Evolutionary conservation across 352 stramenopile species (phyloP), one percentile per base, ranked within the genome.

Genomic region (Phytophthora pinifolia): DNA sequence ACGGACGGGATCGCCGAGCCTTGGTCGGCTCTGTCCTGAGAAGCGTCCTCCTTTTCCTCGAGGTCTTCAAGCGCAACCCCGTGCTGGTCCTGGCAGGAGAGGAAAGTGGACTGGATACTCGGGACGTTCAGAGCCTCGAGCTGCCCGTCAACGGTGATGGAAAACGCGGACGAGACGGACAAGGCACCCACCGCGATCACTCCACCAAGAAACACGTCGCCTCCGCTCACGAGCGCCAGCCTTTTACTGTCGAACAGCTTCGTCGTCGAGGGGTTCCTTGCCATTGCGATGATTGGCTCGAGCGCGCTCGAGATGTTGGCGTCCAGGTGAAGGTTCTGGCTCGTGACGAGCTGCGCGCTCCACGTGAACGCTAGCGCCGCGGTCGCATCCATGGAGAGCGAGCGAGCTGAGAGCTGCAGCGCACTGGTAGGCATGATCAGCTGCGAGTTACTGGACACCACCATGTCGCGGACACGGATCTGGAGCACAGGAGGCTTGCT

Each of bases 311-410:
- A 77, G 22, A 86, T 46, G 33, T 82, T 79, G 6, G 71, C 74
- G 35, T 86, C 74, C 13, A 86, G 37, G 10, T 82, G 69, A 39
- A 89, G 54, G 14, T 68, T 79, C 9, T 76, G 63, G 35, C 55
- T 68, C 17, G 74, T 69, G 27, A 65, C 54, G 14, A 89, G 71
- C 37, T 76, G 65, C 25, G 67, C 69, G 30, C 57, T 76, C 34
- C 63, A 69, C 2, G 65, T 54, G 45, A 87, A 85, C 2, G 63
- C 62, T 6, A 89, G 37, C 8, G 56, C 42, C 20, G 70, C 56
- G 0, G 74, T 82, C 0, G 74, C 67, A 57, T 89, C 76, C 64
- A 88, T 76, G 13, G 73, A 71, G 1, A 88, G 39, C n/a, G 75
- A 74, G 1, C 59, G 55, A 17, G 74, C 70, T 9, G 51, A 68